Evolutionary conservation across 305 asterid species (phyloP), one percentile per base, ranked within the genome.

Genomic region (Fraxinus angustifolia): DNA sequence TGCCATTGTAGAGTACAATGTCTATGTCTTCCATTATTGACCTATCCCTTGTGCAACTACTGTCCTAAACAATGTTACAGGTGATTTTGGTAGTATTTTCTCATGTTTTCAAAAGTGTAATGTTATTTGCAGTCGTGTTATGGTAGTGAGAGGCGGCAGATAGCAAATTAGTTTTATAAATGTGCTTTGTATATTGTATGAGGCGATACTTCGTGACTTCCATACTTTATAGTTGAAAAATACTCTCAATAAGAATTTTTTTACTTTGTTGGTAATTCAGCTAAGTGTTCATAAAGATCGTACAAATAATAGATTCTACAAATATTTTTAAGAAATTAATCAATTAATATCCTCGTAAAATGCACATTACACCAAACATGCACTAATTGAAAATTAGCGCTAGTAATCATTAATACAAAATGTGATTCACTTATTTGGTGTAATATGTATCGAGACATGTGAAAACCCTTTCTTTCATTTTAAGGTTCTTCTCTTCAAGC

Each of bases 1-100:
- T 80, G 91, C 90, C 34, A 78, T 86, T 16, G 89, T 86, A 0
- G 88, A 88, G 84, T 88, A 86, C 72, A 83, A 88, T 65, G 88
- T 84, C 2, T 87, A 82, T 56, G 91, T 85, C 53, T 75, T 85
- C 70, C 91, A 88, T 83, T 88, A 87, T 77, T 82, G 84, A 81
- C 19, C 4, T 4, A n/a, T 16, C 21, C 1, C 21, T 53, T 0
- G 7, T 3, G 12, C 62, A 53, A 4, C 8, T n/a, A 50, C 60
- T 3, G 7, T 16, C 19, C 28, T 53, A 23, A 60, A 1, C 17
- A n/a, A 3, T n/a, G 65, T n/a, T 53, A 53, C 21, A 0, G n/a
- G 23, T 53, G 65, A 53, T 53, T 56, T 56, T 56, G 26, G 28
- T 17, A 19, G 67, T 42, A 42, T 11, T 42, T 42, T 42, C 4